These are phyloP conservation scores for Schizochytrium sp. DNA, from an alignment of 108 stramenopile genomes.

Conservation along the genomic window DNA sequence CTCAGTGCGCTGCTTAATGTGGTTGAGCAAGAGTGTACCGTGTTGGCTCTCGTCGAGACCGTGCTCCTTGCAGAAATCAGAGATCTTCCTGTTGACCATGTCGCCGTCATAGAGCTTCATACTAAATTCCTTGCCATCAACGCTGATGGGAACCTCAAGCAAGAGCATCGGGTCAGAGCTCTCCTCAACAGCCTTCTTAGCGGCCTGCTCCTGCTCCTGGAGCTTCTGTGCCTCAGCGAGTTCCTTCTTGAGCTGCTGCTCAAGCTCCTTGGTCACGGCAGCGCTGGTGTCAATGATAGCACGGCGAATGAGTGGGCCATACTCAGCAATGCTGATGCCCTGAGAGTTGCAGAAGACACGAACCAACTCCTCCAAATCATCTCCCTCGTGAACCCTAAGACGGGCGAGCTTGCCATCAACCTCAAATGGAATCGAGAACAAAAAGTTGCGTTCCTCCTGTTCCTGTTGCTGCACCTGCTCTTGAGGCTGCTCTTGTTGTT, in stretches of 20 bases:
- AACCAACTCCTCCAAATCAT: slow-evolving; percentile 32
- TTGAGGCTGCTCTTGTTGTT: neutral
- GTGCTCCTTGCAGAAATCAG: slow-evolving; percentile 52
- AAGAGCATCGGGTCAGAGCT: slow-evolving; percentile 13
- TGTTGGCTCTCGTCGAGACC: slow-evolving; percentile 14
- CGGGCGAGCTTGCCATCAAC: slow-evolving; percentile 47
- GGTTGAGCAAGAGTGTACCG: slow-evolving; percentile 25
- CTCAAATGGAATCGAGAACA: slow-evolving; percentile 42
- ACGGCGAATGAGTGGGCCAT: slow-evolving; percentile 7
- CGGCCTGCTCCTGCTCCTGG: neutral
- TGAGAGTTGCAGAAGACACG: slow-evolving; percentile 24
- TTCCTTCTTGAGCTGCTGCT: slow-evolving; percentile 12
- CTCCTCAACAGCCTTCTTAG: slow-evolving; percentile 7
- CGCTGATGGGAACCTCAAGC: slow-evolving; percentile 53
- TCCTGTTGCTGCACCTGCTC: neutral
- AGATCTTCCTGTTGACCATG: slow-evolving; percentile 18
- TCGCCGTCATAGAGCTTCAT: slow-evolving; percentile 57
- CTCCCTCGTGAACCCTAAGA: slow-evolving; percentile 53
- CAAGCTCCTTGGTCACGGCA: slow-evolving; percentile 33
- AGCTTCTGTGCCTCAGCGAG: neutral
- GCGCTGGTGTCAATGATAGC: slow-evolving; percentile 51
- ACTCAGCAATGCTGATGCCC: slow-evolving; percentile 7
- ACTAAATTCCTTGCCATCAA: slow-evolving; percentile 49
- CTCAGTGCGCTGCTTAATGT: slow-evolving; percentile 33
- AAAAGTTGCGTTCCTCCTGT: neutral